Evolutionary conservation across 2,329 filamentous ascomycete species (phyloP), one percentile per base, ranked within the genome.

Genomic region (Leptoxyphium fumago): DNA sequence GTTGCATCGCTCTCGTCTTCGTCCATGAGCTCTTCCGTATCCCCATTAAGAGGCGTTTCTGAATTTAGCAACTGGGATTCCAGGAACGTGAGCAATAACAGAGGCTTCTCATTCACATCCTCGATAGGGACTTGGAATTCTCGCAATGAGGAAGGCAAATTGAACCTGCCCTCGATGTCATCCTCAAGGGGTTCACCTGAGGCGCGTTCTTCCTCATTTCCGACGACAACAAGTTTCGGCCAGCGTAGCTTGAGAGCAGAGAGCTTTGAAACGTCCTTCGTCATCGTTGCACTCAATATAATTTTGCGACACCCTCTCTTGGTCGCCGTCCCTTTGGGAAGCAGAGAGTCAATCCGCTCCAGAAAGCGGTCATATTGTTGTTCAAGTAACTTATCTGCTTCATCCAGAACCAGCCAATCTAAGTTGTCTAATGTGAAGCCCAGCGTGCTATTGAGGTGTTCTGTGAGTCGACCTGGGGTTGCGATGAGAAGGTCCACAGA

Each of bases 211-310:
- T 54, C 50, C 11, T 59, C 53, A 9, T 63, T 61, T 28, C 74
- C 76, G 11, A 94, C 72, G 1, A 86, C 74, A 0, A 95, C 73
- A 40, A 95, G 67, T 46, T 75, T 82, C 2, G 91, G 89, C 43
- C 83, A 72, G 26, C 72, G 70, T 28, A 96, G 69, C 47, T 75
- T 81, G 32, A 96, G 63, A 1, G 78, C 80, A 44, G 76, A 81
- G 15, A 96, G 67, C 47, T 91, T 80, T 30, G 82, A 84, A 40
- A 94, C 68, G 56, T 96, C 87, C 45, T 79, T 75, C 1, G 88
- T 94, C 77, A 96, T 86, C 0, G 89, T 95, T 5, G 89, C 91
- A 60, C 86, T 94, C 2, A 95, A 72, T 43, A 96, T 74, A 14
- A 95, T 72, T 63, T 95, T 96, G 42, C 80, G 77, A 2, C 91